Conservation (phyloP, 1,284 basidiomycete species). For the Psilocybe mexicana region DNA sequence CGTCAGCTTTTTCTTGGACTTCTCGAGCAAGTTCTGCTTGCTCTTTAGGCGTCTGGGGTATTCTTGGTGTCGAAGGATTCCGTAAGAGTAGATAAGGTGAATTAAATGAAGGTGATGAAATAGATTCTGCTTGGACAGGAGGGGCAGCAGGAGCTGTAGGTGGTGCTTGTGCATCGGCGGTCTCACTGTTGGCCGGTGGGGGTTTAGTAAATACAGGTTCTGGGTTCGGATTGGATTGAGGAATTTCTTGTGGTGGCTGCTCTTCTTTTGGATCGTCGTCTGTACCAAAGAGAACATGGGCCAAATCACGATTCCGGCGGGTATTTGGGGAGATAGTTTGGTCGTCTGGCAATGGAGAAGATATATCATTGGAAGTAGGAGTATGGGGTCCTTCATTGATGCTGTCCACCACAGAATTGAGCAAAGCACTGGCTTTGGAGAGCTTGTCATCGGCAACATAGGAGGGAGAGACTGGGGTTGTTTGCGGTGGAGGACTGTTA, state of each 20-base stretch:
- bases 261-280: conserved; percentile 33
- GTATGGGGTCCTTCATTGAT: conserved; percentile 49
- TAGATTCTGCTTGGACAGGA: conserved; percentile 19
- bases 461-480: conserved; percentile 33
- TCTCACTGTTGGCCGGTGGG: not conserved
- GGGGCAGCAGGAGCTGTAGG: conserved; percentile 6
- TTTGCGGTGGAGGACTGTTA: conserved; percentile 57
- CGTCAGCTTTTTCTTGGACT: conserved; percentile 69
- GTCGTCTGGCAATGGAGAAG: conserved; percentile 23
- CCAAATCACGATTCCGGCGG: conserved; percentile 67
- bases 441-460: conserved; percentile 42
- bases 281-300: conserved; percentile 69
- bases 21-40: conserved; percentile 58
- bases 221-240: conserved; percentile 18
- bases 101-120: conserved; percentile 26
- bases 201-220: conserved; percentile 9
- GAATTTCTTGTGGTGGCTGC: not conserved
- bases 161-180: conserved; percentile 4
- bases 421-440: conserved; percentile 61
- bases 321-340: conserved; percentile 49
- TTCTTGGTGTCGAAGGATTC: conserved; percentile 41
- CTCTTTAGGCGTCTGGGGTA: conserved; percentile 43
- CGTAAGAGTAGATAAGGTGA: conserved; percentile 35
- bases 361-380: conserved; percentile 22
- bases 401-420: conserved; percentile 69